Evolutionary conservation across 192 early-diverging fungal species (phyloP).

Genomic region (Thamnidium elegans): DNA sequence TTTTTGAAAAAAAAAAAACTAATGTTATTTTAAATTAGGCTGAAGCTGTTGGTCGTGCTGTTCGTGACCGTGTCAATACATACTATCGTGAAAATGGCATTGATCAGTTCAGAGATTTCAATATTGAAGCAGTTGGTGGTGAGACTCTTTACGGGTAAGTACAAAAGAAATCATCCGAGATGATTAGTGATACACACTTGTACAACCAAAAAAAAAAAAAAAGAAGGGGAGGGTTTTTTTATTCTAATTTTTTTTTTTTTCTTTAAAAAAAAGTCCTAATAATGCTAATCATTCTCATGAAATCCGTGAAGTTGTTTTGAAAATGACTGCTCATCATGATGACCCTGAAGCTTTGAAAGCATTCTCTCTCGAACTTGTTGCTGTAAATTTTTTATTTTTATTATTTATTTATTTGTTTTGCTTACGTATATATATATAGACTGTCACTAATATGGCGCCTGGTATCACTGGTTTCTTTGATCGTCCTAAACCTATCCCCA

Average conservation of each 20-base stretch:
- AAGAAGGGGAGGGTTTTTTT: background rate
- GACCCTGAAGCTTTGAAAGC: conserved; percentile 40
- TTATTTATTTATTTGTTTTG: too few species aligned
- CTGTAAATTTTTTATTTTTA: conserved; percentile 27
- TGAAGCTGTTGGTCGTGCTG: conserved; percentile 52
- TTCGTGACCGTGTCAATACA: conserved; percentile 41
- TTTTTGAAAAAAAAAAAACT: conserved; percentile 11
- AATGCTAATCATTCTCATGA: conserved; percentile 3
- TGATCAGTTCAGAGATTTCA: conserved; percentile 49
- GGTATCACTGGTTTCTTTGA: conserved; percentile 56
- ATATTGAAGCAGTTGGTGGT: conserved; percentile 59
- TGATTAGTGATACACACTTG: background rate
- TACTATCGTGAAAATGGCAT: conserved; percentile 43
- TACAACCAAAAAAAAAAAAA: too few species aligned
- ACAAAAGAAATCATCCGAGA: background rate
- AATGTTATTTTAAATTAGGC: conserved; percentile 28
- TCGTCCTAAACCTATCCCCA: conserved; percentile 56
- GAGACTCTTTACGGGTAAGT: conserved; percentile 60
- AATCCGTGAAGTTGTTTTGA: conserved; percentile 47
- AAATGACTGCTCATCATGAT: conserved; percentile 46
- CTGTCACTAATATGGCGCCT: conserved; percentile 53
- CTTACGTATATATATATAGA: conserved; percentile 17
- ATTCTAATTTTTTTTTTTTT: background rate
- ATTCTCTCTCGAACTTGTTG: conserved; percentile 48
- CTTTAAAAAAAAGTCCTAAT: background rate